Percentiles rank a stretch among this genome's conserved stretches.
These are phyloP conservation scores for Sordariomycetes sp. DNA, from an alignment of 2,329 filamentous ascomycete species.

Conservation along the genomic window DNA sequence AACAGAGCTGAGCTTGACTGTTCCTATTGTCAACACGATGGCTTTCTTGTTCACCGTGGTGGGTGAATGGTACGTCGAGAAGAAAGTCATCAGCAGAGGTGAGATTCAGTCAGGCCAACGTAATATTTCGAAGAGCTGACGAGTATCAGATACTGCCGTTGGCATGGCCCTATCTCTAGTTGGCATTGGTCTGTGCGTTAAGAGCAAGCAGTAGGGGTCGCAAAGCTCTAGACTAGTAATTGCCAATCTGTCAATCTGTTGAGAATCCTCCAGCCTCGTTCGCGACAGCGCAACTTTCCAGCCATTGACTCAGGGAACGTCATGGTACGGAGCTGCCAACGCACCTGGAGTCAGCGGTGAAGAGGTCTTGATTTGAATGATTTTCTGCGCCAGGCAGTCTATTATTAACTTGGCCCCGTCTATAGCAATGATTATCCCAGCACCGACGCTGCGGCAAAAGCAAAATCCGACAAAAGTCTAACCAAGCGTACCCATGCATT, in stretches of 20 bases:
- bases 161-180: conserved; percentile 72
- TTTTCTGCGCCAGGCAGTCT: conserved; percentile 5
- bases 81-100: conserved; percentile 81
- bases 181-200: conserved; percentile 78
- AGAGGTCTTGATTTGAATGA: background rate
- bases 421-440: too few species aligned
- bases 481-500: background rate
- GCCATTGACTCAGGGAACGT: too few species aligned
- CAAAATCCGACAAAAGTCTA: background rate
- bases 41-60: conserved; percentile 94
- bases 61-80: conserved; percentile 91
- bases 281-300: too few species aligned
- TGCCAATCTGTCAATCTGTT: too few species aligned
- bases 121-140: conserved; percentile 1
- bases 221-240: too few species aligned
- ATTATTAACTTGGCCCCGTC: too few species aligned
- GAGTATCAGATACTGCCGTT: conserved; percentile 61
- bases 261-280: too few species aligned
- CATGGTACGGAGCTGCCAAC: too few species aligned
- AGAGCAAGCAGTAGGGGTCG: conserved; percentile 42
- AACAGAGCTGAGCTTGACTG: conserved; percentile 80
- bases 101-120: conserved; percentile 17
- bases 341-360: too few species aligned
- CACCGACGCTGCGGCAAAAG: background rate
- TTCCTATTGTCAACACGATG: conserved; percentile 88